phyloP scores from a whole-genome alignment of 1,284 basidiomycete genomes.

The Cutaneotrichosporon sp. region DNA sequence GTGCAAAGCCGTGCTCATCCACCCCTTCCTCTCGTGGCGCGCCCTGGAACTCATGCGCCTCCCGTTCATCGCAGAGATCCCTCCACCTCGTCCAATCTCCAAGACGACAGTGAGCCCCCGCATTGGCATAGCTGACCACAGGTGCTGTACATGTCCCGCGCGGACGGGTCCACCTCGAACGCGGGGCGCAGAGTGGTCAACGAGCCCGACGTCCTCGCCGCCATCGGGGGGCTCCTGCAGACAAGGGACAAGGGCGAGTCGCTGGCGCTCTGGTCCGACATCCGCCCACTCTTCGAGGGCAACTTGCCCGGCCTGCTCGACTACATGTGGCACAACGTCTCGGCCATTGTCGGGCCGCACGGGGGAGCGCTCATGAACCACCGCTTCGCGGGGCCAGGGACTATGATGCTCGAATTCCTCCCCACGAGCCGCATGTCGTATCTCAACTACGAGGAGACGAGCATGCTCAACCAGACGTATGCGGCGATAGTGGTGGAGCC shows the following conservation, averaged over 20 bases:
- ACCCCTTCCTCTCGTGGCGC: constrained; percentile 9
- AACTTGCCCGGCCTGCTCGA: neutral
- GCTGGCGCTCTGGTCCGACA: neutral
- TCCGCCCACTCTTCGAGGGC: neutral
- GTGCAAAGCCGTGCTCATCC: constrained; percentile 11
- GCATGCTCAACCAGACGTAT: constrained; percentile 45
- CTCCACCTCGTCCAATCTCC: neutral
- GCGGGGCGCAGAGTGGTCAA: constrained; percentile 1
- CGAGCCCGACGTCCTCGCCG: constrained; percentile 2
- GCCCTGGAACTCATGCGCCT: constrained; percentile 8
- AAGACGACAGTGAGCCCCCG: neutral
- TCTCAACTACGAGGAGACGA: constrained; percentile 10
- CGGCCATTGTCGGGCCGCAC: constrained; percentile 11
- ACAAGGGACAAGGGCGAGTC: neutral
- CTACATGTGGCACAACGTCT: constrained; percentile 1
- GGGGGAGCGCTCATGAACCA: constrained; percentile 14
- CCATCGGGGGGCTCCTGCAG: neutral
- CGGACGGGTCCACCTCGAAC: neutral
- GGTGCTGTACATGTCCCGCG: constrained; percentile 12
- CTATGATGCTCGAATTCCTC: constrained; percentile 9
- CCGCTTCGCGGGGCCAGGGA: constrained; percentile 3
- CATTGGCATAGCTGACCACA: neutral
- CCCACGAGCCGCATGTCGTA: neutral
- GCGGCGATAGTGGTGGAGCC: neutral
- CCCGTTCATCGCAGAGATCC: neutral